A percentile compares a stretch with the other conserved stretches of the same genome.
Evolutionary conservation across 352 stramenopile genomes (phyloP).

Genomic region (Aphanomyces cochlioides): DNA sequence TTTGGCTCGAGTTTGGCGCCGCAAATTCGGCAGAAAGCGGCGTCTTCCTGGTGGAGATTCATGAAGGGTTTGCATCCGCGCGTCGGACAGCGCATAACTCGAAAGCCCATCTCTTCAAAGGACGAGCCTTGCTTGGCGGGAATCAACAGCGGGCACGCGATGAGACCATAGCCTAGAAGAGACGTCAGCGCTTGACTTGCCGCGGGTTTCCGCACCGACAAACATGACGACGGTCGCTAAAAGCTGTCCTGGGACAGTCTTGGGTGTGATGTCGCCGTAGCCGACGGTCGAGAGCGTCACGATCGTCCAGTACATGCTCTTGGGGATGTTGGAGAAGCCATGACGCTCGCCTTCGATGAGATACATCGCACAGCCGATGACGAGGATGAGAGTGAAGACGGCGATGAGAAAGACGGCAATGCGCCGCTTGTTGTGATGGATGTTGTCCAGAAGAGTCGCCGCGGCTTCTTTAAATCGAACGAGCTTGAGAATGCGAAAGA

Average conservation of each 20-base stretch:
- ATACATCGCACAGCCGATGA: constrained; percentile 81
- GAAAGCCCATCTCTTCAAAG: constrained; percentile 41
- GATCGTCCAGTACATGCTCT: constrained; percentile 85
- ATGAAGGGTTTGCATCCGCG: constrained; percentile 49
- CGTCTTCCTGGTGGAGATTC: constrained; percentile 69
- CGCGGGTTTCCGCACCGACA: constrained; percentile 35
- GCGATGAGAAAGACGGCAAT: constrained; percentile 74
- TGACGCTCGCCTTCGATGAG: constrained; percentile 72
- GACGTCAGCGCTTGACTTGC: background rate
- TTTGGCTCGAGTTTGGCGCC: constrained; percentile 27
- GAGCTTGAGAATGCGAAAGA: constrained; percentile 70
- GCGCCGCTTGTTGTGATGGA: constrained; percentile 71
- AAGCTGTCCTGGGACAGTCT: constrained; percentile 74
- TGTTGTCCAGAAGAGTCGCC: constrained; percentile 66
- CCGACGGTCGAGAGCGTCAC: constrained; percentile 86
- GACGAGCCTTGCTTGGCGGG: constrained; percentile 45
- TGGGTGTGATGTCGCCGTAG: constrained; percentile 79
- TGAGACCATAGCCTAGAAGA: constrained; percentile 59
- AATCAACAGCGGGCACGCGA: constrained; percentile 74
- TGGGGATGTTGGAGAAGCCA: constrained; percentile 81
- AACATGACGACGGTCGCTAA: constrained; percentile 84
- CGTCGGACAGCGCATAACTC: constrained; percentile 48
- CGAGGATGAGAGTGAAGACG: constrained; percentile 67
- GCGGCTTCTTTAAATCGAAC: constrained; percentile 71
- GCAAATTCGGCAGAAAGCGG: constrained; percentile 74